Base-by-base conservation (phyloP, 1,139 yeast species). In the Suhomyces wounanorum region DNA sequence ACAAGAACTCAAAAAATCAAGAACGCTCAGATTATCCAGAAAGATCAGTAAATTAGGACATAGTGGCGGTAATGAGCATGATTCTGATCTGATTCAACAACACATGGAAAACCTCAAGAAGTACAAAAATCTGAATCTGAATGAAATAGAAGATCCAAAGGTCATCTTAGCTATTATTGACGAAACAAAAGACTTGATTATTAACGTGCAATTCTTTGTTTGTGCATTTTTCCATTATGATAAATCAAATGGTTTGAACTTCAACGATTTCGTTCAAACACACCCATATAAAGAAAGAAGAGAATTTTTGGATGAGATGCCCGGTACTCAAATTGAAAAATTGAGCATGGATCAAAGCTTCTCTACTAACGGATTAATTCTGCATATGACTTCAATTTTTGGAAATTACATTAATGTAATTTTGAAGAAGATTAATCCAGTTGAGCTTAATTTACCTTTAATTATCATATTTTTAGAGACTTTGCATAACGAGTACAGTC, bases 201-300 rank as follows among this genome's bases (percentile, higher is more conserved):
- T 64, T 23, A 62, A 79, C 11, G 83, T 89, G 45, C 96, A 89
- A 58, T 84, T 81, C 58, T 84, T 89, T 53, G 63, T 87, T 16
- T 82, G 82, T 10, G 71, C 69, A 16, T 77, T 90, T 51, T 90
- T 91, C 70, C 95, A 89, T 56, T 70, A 85, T 48, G 81, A 84
- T 17, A 51, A 51, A 14, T 14, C 47, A 21, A 77, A 77, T 44
- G 70, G 74, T 1, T 56, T 70, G 3, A 75, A 74, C 33, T 87
- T 82, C 56, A 69, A 75, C 8, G 82, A 78, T 9, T 84, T 75
- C 58, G 67, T 86, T 21, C 65, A 68, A 11, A 59, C 60, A 13
- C 60, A 65, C 33, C 79, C 88, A 1, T 69, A 70, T 43, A 68
- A 66, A n/a, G 63, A 55, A 53, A 66, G 69, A 58, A 59, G 54